Evolutionary conservation across 2,329 filamentous ascomycete species (phyloP).

Genomic region (Xylaria sp.): DNA sequence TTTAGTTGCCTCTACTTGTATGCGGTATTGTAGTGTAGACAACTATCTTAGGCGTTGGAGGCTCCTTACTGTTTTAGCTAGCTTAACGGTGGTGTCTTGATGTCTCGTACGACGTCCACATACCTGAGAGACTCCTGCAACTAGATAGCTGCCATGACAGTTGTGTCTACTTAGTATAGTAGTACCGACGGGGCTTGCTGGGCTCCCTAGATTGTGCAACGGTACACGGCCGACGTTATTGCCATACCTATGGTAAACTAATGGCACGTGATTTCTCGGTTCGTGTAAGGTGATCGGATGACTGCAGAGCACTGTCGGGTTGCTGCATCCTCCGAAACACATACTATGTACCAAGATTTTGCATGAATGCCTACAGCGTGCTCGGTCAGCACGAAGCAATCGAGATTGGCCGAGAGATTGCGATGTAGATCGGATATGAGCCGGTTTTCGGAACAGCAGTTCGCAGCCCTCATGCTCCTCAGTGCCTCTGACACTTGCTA

Average conservation of each 20-base stretch:
- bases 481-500: background rate
- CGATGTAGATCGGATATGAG: conserved; percentile 4
- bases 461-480: background rate
- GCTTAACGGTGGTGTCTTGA: background rate
- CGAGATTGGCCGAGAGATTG: conserved; percentile 19
- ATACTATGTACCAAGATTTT: conserved; percentile 6
- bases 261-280: conserved; percentile 17
- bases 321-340: conserved; percentile 15
- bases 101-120: background rate
- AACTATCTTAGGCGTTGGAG: background rate
- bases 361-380: background rate
- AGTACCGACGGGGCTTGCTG: background rate
- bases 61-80: background rate
- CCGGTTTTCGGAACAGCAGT: background rate
- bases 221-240: conserved; percentile 6
- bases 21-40: background rate
- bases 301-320: conserved; percentile 19
- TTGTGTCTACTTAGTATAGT: background rate
- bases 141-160: conserved; percentile 3
- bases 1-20: background rate
- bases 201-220: background rate
- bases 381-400: conserved; percentile 1
- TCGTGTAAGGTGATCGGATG: conserved; percentile 20
- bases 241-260: background rate
- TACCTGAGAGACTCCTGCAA: background rate